These are phyloP conservation scores for Ceratobasidium theobromae DNA, from an alignment of 1,284 basidiomycete genomes.

Conservation along the genomic window DNA sequence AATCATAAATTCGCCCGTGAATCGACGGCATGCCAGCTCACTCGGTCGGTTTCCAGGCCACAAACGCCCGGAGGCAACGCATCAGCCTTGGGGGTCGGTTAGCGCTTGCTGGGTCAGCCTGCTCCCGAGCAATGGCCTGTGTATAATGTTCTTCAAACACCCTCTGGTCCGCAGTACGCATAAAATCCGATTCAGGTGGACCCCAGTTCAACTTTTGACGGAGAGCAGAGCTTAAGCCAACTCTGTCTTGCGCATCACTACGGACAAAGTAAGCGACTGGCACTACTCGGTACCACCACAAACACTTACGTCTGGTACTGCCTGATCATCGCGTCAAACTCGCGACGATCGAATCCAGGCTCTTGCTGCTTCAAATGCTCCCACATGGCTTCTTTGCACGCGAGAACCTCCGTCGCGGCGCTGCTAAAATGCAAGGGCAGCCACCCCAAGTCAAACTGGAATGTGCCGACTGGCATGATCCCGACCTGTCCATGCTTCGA, in stretches of 20 bases:
- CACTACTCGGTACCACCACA: no score
- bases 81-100: slow-evolving; percentile 14
- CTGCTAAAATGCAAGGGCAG: slow-evolving; percentile 14
- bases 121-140: slow-evolving; percentile 8
- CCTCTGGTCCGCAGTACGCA: slow-evolving; percentile 15
- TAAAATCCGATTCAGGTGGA: slow-evolving; percentile 23
- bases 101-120: background rate
- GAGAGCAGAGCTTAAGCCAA: slow-evolving; percentile 5
- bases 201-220: slow-evolving; percentile 21
- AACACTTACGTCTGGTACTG: slow-evolving; percentile 28
- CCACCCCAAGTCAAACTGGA: slow-evolving; percentile 1
- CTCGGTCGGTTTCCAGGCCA: slow-evolving; percentile 12
- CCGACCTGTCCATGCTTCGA: background rate
- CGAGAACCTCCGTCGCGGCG: slow-evolving; percentile 15
- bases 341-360: background rate
- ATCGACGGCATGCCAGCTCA: background rate
- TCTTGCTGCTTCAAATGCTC: slow-evolving; percentile 23
- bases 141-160: slow-evolving; percentile 25
- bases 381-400: slow-evolving; percentile 28
- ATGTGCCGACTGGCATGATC: background rate
- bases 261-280: background rate
- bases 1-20: background rate
- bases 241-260: slow-evolving; percentile 21
- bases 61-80: slow-evolving; percentile 14
- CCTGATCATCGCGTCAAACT: slow-evolving; percentile 26